These are phyloP conservation scores for Carex cristatella DNA, from an alignment of 176 grass and related monocot species.

Conservation along the genomic window DNA sequence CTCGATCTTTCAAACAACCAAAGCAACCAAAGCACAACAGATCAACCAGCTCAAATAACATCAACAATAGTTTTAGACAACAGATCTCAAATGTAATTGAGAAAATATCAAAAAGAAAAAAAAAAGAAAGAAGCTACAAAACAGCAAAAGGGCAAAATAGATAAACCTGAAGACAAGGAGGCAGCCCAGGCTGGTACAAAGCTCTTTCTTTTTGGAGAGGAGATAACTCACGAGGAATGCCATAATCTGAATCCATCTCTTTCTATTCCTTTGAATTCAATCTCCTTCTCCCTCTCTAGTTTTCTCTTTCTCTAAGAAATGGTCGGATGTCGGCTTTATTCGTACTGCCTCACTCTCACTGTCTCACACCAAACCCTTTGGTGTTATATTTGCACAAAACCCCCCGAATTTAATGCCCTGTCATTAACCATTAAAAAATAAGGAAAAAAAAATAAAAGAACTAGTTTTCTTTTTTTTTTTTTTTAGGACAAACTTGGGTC, in stretches of 20 bases:
- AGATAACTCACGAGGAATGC: slow-evolving; percentile 80
- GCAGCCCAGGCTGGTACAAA: slow-evolving; percentile 76
- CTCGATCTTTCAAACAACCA: slow-evolving; percentile 4
- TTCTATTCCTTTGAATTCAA: background rate
- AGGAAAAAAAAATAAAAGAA: background rate
- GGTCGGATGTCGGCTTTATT: slow-evolving; percentile 3
- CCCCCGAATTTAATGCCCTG: background rate
- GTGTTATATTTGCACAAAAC: background rate
- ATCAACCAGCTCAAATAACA: background rate
- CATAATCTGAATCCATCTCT: slow-evolving; percentile 92
- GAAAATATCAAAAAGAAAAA: background rate
- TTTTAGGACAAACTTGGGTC: no score
- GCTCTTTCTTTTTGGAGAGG: slow-evolving; percentile 70
- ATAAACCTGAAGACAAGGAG: slow-evolving; percentile 90
- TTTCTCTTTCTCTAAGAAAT: background rate
- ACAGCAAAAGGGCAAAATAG: background rate
- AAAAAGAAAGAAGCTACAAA: background rate
- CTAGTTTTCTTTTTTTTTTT: background rate
- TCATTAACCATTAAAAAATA: background rate
- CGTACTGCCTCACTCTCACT: slow-evolving; percentile 3
- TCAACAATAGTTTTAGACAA: background rate
- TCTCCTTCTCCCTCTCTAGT: background rate
- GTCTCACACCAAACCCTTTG: slow-evolving; percentile 19
- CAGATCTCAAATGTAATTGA: background rate
- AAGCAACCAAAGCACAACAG: background rate